Evolutionary conservation across 257 asterid genomes (phyloP).

Genomic region (Nemophila menziesii): DNA sequence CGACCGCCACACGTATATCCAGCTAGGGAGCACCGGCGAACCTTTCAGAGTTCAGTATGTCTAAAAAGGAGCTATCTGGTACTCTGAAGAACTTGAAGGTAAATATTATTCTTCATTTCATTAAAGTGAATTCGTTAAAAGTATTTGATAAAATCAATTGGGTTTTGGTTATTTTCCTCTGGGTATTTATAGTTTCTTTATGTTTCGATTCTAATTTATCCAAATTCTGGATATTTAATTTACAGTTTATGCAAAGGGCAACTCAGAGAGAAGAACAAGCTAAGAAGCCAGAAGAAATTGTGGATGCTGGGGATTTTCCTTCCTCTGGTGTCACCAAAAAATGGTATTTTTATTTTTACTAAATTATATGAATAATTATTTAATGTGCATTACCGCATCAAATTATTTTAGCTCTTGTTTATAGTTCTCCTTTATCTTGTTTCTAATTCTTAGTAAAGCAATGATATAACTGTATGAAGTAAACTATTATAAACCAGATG

Average conservation of each 20-base stretch:
- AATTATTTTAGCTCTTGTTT: not conserved
- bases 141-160: not conserved
- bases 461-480: too few relatives aligned
- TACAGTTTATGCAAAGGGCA: conserved; percentile 93
- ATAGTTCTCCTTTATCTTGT: not conserved
- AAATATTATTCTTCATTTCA: not conserved
- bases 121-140: not conserved
- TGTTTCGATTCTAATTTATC: not conserved
- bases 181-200: conserved; percentile 1
- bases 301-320: conserved; percentile 44
- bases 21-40: not conserved
- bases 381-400: not conserved
- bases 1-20: not conserved
- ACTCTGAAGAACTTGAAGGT: conserved; percentile 89
- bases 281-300: conserved; percentile 28
- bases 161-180: conserved; percentile 6
- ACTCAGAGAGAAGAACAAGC: conserved; percentile 50
- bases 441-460: too few relatives aligned
- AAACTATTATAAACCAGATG: too few relatives aligned
- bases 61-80: conserved; percentile 74
- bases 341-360: conserved; percentile 36
- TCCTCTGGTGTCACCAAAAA: conserved; percentile 32
- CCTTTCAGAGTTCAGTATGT: conserved; percentile 34
- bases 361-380: not conserved
- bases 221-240: not conserved